Evolutionary conservation across 192 early-diverging fungal genomes (phyloP), one percentile per base, ranked within the genome.

Genomic region (Coemansia sp.): DNA sequence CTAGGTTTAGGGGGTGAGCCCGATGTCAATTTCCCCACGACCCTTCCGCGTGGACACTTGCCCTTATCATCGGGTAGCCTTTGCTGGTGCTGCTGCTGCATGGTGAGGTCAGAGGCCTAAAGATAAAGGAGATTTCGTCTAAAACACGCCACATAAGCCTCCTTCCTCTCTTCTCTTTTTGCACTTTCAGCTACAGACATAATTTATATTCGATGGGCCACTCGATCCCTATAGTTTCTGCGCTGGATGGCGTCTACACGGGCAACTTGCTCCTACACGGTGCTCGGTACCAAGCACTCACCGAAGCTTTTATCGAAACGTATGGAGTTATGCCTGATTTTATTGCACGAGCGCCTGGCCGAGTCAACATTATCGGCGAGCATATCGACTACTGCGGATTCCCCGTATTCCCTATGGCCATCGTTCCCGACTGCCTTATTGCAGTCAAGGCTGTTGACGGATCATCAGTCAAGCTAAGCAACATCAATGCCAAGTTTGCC

Each of bases 321-420:
- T 91, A 87, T 68, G 87, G 88, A 68, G n/a, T n/a, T n/a, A n/a
- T n/a, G n/a, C 93, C 95, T 0, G 89, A 91, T 38, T 95, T 95
- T 80, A 89, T 93, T 60, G 93, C 90, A 38, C 90, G 97, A 36
- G 90, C 93, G 7, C 95, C 97, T 4, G 97, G 97, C 41, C 87
- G 95, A n/a, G 95, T 97, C 36, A 98, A 98, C 84, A 85, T 98
- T 38, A 98, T 98, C 74, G 97, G 96, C 40, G 97, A 98, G 75
- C 97, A 98, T 75, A 92, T 98, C 60, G 97, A 98, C 85, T 97
- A 97, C 85, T 91, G 90, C 70, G 96, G 95, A 27, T 94, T 92
- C 67, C 93, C 93, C 18, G 97, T 98, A 16, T 87, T 98, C 24
- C 97, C 97, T 40, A 97, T 97, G 95, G 97, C 95, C 43, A 91